Conservation (phyloP, 177 flowering plant genomes). For the Vitis hybrid region DNA sequence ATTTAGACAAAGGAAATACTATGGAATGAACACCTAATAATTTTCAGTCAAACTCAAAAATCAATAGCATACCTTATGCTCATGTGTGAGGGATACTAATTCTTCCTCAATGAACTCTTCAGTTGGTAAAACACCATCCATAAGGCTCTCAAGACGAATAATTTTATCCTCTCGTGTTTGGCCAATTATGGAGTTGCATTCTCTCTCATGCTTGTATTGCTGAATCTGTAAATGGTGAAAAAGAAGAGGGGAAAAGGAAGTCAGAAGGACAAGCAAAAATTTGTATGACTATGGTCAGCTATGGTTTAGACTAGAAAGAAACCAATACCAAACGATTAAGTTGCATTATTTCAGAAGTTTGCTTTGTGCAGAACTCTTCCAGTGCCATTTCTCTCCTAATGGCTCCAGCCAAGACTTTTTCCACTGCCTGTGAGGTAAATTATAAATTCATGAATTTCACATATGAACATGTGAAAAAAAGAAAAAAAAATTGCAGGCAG, state of each 20-base stretch:
- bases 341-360: slow-evolving; percentile 78
- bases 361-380: slow-evolving; percentile 79
- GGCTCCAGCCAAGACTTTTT: slow-evolving; percentile 95
- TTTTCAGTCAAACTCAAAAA: not conserved
- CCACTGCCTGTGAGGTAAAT: slow-evolving; percentile 70
- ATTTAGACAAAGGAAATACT: not conserved
- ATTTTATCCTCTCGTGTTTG: slow-evolving; percentile 93
- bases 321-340: slow-evolving; percentile 80
- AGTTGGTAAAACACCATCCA: slow-evolving; percentile 88
- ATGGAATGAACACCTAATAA: not conserved
- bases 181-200: slow-evolving; percentile 82
- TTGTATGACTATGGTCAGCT: not conserved
- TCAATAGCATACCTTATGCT: slow-evolving; percentile 59
- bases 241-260: not conserved
- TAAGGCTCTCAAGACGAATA: slow-evolving; percentile 84
- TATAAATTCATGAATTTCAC: not conserved
- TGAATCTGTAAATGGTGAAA: slow-evolving; percentile 56
- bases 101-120: slow-evolving; percentile 94
- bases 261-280: not conserved
- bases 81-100: slow-evolving; percentile 61
- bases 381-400: slow-evolving; percentile 97
- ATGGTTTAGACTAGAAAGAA: slow-evolving; percentile 5
- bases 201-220: slow-evolving; percentile 97
- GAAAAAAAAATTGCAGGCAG: not conserved
- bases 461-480: not conserved